Evolutionary conservation across 1,284 basidiomycete genomes (phyloP), one percentile per base, ranked within the genome.

Genomic region (Gymnopus androsaceus): DNA sequence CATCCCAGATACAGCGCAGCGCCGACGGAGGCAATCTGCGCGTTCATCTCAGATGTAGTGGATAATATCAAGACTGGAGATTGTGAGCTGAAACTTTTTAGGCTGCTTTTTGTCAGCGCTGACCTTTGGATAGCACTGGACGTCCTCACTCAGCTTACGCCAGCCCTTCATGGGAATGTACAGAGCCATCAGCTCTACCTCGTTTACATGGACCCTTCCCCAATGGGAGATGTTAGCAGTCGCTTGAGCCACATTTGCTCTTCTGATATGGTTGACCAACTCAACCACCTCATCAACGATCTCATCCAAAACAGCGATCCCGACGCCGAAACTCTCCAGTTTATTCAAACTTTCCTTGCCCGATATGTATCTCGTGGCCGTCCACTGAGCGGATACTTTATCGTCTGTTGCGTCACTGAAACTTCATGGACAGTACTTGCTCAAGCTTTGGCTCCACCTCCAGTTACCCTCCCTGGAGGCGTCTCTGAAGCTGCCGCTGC

Each of bases 121-220:
- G 47, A 48, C 50, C 56, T 41, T 28, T 27, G 17, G 41, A 9
- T 64, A 90, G 92, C 89, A 1, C 74, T 86, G 28, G 80, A 86
- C 60, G 79, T 90, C 30, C 75, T 95, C 17, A 85, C 86, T 0
- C 89, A 92, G 63, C 74, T 88, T 47, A 86, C 87, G 19, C 94
- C 94, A 9, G 83, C 89, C 27, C 79, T 96, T 55, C 92, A 96
- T 68, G 94, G n/a, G 94, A 12, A 75, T 95, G 37, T 93, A 94
- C 68, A 84, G 94, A 34, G 92, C 94, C 12, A 82, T 95, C 57
- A 89, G 86, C 44, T 88, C 88, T 12, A 86, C 85, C 2, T 78
- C 84, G 1, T 94, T 90, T 65, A 75, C 80, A 21, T 95, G 93
- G 92, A 81, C 80, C 17, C 66, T 84, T 28, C 61, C 72, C 7